phyloP scores from a whole-genome alignment of 2,329 filamentous ascomycete genomes.

The Fusarium sp. region DNA sequence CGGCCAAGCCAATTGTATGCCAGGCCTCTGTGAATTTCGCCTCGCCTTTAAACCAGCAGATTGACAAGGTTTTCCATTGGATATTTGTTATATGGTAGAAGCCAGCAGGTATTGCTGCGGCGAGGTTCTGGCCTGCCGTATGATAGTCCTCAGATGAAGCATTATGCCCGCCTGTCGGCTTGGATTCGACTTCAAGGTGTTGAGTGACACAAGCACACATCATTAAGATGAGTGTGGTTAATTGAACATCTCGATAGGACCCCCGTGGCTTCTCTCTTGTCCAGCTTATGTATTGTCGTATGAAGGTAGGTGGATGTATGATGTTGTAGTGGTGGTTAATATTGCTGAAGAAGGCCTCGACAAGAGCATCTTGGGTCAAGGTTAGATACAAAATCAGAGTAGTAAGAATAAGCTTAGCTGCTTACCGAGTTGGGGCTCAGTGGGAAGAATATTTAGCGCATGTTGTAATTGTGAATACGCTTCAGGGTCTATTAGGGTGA shows the following conservation, averaged over 20 bases:
- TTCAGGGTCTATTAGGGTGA: background rate
- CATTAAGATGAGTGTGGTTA: slow-evolving; percentile 18
- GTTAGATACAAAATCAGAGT: background rate
- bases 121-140: background rate
- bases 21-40: slow-evolving; percentile 19
- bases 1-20: slow-evolving; percentile 10
- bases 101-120: background rate
- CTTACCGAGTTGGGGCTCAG: slow-evolving; percentile 8
- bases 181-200: background rate
- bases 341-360: slow-evolving; percentile 25
- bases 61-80: slow-evolving; percentile 17
- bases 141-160: slow-evolving; percentile 1
- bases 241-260: slow-evolving; percentile 7
- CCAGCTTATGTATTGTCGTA: slow-evolving; percentile 17
- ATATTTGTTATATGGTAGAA: slow-evolving; percentile 9
- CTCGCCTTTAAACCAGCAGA: slow-evolving; percentile 23
- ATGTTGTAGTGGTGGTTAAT: slow-evolving; percentile 28
- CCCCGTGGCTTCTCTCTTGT: background rate
- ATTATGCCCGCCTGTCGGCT: background rate
- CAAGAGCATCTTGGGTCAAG: background rate
- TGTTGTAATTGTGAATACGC: slow-evolving; percentile 1
- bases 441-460: background rate
- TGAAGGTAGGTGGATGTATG: slow-evolving; percentile 8
- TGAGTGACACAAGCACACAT: slow-evolving; percentile 25
- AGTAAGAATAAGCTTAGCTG: background rate